Percentiles rank a stretch among this genome's conserved stretches.
Evolutionary conservation across 371 early-diverging fungal species (phyloP).

Genomic region (Apophysomyces ossiformis): DNA sequence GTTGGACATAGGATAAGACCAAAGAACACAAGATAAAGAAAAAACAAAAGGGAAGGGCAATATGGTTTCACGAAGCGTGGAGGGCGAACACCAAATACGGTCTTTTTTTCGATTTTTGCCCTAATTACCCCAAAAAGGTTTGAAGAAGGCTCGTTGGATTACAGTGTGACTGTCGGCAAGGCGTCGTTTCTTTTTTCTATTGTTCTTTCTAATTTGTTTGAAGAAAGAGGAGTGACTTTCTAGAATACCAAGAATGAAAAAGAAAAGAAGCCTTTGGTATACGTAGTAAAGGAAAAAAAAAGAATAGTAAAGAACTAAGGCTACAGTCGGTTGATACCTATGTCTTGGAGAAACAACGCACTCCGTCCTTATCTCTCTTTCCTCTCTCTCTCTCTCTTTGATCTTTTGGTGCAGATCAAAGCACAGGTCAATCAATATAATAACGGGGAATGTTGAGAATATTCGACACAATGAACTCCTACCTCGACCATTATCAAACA

Average conservation of each 20-base stretch:
- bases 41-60: no score
- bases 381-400: no score
- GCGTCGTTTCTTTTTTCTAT: background rate
- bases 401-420: background rate
- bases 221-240: background rate
- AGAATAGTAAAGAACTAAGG: no score
- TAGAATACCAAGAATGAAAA: background rate
- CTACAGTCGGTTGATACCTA: no score
- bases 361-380: background rate
- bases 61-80: no score
- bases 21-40: background rate
- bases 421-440: background rate
- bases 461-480: conserved; percentile 12
- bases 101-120: background rate
- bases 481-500: conserved; percentile 11
- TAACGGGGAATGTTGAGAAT: conserved; percentile 7
- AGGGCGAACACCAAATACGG: no score
- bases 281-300: background rate
- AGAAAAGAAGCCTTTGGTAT: background rate
- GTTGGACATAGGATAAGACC: background rate
- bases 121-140: conserved; percentile 1
- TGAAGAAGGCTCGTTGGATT: background rate
- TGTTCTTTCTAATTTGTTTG: background rate
- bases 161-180: background rate
- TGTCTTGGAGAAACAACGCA: background rate